Conservation (phyloP, 306 rosid genomes). For the Medicago lupulina region DNA sequence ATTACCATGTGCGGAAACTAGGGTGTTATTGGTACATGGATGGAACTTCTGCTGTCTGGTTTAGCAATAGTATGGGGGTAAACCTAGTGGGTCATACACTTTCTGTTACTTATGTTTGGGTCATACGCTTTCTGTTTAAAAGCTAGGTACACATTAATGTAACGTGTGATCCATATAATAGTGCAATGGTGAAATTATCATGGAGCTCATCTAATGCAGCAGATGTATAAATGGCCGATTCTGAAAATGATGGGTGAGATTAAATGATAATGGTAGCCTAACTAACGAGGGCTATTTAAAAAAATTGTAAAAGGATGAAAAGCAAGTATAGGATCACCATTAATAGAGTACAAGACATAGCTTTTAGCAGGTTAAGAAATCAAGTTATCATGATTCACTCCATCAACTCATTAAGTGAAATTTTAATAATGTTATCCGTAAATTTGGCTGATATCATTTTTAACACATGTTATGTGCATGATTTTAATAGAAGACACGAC, state of each 20-base stretch:
- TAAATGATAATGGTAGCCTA: neutral
- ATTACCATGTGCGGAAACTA: neutral
- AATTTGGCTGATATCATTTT: neutral
- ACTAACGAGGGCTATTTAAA: neutral
- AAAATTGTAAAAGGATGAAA: neutral
- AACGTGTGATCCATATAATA: neutral
- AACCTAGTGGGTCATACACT: neutral
- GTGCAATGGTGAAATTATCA: neutral
- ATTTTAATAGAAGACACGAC: neutral
- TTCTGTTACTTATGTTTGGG: conserved; percentile 8
- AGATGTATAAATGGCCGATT: neutral
- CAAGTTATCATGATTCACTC: neutral
- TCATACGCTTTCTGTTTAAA: conserved; percentile 13
- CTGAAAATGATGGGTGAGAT: neutral
- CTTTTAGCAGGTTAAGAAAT: neutral
- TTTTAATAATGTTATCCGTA: neutral
- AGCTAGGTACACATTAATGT: neutral
- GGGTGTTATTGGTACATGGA: neutral
- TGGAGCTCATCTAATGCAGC: neutral
- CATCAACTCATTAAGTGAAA: neutral
- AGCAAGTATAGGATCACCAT: neutral
- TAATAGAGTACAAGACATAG: neutral
- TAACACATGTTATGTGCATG: neutral
- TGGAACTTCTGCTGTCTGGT: neutral
- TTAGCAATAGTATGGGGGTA: conserved; percentile 1